These are phyloP conservation scores for Bonia amplexicaulis DNA, from an alignment of 176 grass and related monocot genomes.

Conservation along the genomic window DNA sequence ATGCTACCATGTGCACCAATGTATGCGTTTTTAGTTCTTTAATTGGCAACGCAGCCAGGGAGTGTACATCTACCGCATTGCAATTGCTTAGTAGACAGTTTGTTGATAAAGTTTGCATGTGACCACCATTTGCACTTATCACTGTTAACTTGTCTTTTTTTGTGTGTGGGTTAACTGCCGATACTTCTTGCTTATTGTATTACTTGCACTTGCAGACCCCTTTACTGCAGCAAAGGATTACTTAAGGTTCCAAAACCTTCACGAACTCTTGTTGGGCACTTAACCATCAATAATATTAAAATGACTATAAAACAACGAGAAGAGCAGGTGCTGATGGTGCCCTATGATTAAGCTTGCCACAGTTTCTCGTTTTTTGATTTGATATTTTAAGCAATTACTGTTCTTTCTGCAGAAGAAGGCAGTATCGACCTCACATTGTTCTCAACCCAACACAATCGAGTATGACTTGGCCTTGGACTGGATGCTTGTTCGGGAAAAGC, in stretches of 20 bases:
- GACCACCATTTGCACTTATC: not conserved
- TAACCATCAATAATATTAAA: constrained; percentile 47
- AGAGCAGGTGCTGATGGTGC: constrained; percentile 45
- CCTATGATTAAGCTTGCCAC: not conserved
- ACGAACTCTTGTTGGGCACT: constrained; percentile 62
- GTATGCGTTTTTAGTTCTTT: not conserved
- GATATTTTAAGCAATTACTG: not conserved
- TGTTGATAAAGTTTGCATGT: constrained; percentile 1
- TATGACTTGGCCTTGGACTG: constrained; percentile 90
- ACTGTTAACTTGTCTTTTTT: constrained; percentile 16
- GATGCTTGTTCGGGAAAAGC: constrained; percentile 53
- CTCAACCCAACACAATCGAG: constrained; percentile 91
- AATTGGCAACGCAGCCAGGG: not conserved
- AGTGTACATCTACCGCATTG: not conserved
- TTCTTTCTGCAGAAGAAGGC: constrained; percentile 67
- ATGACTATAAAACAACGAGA: constrained; percentile 52
- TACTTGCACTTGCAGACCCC: constrained; percentile 54
- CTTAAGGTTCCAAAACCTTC: constrained; percentile 63
- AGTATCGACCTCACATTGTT: constrained; percentile 91
- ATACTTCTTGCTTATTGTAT: constrained; percentile 18
- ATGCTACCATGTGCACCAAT: not conserved
- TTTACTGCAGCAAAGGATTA: constrained; percentile 87
- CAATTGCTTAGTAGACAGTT: not conserved
- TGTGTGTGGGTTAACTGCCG: not conserved
- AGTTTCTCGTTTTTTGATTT: not conserved